These are phyloP conservation scores for Chionographis japonica DNA, from an alignment of 106 monocot genomes.

Conservation along the genomic window DNA sequence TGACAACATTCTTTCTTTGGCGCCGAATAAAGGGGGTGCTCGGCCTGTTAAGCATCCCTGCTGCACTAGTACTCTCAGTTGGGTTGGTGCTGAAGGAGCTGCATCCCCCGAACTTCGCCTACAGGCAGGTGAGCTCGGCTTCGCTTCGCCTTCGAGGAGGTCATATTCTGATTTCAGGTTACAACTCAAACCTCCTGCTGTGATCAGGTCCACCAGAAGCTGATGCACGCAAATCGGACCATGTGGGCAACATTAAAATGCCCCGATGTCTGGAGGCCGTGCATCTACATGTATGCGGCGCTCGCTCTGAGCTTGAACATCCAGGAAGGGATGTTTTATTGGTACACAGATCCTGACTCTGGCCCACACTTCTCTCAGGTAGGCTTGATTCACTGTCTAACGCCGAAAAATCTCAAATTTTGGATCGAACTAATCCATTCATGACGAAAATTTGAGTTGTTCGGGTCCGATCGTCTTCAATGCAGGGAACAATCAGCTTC, in stretches of 20 bases:
- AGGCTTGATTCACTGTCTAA: background rate
- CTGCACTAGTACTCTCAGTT: constrained; percentile 9
- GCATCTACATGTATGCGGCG: constrained; percentile 15
- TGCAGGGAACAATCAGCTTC: constrained; percentile 52
- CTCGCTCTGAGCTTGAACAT: constrained; percentile 11
- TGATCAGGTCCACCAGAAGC: constrained; percentile 8
- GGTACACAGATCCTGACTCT: constrained; percentile 25
- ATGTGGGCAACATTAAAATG: constrained; percentile 24
- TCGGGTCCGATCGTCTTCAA: too few relatives aligned
- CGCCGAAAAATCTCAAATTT: background rate
- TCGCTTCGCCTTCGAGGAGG: background rate
- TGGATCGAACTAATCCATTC: background rate
- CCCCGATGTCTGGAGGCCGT: constrained; percentile 21
- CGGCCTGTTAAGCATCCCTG: constrained; percentile 8
- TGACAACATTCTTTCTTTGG: too few relatives aligned
- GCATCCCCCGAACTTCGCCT: constrained; percentile 4
- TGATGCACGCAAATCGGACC: constrained; percentile 3
- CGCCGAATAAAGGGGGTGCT: constrained; percentile 10
- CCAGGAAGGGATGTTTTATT: constrained; percentile 27
- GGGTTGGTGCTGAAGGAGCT: constrained; percentile 13
- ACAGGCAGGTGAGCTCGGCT: background rate
- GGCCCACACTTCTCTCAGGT: constrained; percentile 33
- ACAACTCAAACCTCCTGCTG: too few relatives aligned
- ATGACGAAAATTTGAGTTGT: background rate
- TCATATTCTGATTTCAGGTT: background rate